A percentile compares a stretch with the other conserved stretches of the same genome.
Evolutionary conservation across 1,284 basidiomycete species (phyloP).

Genomic region (Sphaerobolus stellatus): DNA sequence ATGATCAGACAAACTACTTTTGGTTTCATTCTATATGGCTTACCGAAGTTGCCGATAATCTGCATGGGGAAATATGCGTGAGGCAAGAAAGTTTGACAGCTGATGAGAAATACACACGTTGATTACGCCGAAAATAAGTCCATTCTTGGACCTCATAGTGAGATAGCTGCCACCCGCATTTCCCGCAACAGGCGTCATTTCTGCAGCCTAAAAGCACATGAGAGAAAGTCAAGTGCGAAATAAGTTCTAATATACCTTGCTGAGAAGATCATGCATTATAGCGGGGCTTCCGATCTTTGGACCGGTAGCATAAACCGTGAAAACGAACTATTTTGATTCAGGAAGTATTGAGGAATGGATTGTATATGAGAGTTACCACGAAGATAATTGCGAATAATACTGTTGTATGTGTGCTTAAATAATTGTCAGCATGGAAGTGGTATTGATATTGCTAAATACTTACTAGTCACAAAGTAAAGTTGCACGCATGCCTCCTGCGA

Average conservation of each 20-base stretch:
- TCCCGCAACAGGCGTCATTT: constrained; percentile 47
- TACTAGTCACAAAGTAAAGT: constrained; percentile 53
- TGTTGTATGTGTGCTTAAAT: constrained; percentile 67
- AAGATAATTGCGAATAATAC: constrained; percentile 83
- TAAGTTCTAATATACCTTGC: constrained; percentile 8
- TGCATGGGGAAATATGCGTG: too few relatives aligned
- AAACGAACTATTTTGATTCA: constrained; percentile 40
- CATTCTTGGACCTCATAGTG: constrained; percentile 79
- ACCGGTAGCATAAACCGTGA: constrained; percentile 72
- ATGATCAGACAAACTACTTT: not conserved
- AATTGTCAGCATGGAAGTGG: constrained; percentile 9
- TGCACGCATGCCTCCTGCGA: constrained; percentile 50
- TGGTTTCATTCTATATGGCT: constrained; percentile 5
- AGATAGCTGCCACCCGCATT: constrained; percentile 65
- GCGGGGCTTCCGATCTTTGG: constrained; percentile 52
- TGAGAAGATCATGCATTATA: constrained; percentile 54
- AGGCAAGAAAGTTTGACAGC: not conserved
- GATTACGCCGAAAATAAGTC: constrained; percentile 86
- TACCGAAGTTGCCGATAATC: constrained; percentile 73
- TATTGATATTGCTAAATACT: constrained; percentile 30
- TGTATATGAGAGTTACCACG: constrained; percentile 24
- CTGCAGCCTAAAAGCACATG: constrained; percentile 32
- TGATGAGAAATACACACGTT: constrained; percentile 45
- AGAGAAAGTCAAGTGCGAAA: constrained; percentile 8
- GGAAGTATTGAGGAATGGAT: not conserved